Evolutionary conservation across 768 basidiomycete species (phyloP).

Genomic region (Wakefieldia striispora): DNA sequence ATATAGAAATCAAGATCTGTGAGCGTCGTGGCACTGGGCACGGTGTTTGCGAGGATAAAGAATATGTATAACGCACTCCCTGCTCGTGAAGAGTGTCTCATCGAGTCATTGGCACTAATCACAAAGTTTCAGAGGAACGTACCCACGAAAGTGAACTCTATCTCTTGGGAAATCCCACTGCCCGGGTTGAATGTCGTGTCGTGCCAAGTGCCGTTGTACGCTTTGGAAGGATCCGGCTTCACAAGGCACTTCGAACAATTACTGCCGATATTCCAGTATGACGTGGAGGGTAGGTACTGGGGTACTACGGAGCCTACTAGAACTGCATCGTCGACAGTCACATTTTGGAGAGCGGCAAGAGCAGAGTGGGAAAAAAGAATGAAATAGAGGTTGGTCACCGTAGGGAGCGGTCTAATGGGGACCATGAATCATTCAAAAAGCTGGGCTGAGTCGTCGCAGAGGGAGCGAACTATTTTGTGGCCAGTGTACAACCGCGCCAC

Average conservation of each 20-base stretch:
- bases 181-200: not conserved
- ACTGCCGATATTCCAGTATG: constrained; percentile 7
- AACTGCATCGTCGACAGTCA: constrained; percentile 16
- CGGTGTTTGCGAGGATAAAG: constrained; percentile 10
- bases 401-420: too few relatives aligned
- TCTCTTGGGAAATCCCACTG: not conserved
- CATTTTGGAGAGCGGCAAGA: constrained; percentile 9
- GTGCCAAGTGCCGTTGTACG: constrained; percentile 20
- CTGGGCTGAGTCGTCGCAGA: too few relatives aligned
- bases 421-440: too few relatives aligned
- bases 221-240: not conserved
- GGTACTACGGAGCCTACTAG: constrained; percentile 7
- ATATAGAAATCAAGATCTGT: constrained; percentile 11
- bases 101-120: not conserved
- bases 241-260: constrained; percentile 1
- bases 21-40: not conserved
- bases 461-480: too few relatives aligned
- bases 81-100: not conserved
- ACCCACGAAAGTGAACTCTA: constrained; percentile 14
- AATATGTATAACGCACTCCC: constrained; percentile 19
- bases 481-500: too few relatives aligned
- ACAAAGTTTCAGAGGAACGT: not conserved
- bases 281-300: constrained; percentile 5
- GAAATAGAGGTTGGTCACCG: too few relatives aligned
- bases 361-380: too few relatives aligned